These are phyloP conservation scores for Polytrichum commune DNA, from an alignment of 225 moss, liverwort and hornwort species.

Conservation along the genomic window DNA sequence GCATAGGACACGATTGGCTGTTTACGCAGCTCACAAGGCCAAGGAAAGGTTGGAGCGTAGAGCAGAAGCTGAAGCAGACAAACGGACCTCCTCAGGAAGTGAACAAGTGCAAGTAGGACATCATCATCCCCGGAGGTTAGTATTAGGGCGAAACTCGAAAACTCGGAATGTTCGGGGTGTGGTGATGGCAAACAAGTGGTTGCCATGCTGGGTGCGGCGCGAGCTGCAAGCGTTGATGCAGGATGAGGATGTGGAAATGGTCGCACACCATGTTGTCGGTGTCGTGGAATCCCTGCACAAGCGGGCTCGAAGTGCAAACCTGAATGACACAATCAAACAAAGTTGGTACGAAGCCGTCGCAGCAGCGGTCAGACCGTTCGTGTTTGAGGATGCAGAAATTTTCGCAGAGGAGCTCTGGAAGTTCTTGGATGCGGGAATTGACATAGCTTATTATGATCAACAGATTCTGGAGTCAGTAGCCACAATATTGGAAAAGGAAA, in stretches of 20 bases:
- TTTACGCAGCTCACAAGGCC: constrained; percentile 20
- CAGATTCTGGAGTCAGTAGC: constrained; percentile 15
- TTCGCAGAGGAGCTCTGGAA: constrained; percentile 81
- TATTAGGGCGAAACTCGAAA: neutral
- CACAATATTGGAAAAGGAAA: constrained; percentile 3
- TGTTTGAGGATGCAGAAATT: constrained; percentile 79
- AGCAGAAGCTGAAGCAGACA: neutral
- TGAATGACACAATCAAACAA: constrained; percentile 12
- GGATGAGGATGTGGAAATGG: constrained; percentile 92
- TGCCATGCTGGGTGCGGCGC: constrained; percentile 71
- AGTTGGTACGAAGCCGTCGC: constrained; percentile 67
- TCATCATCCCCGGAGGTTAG: neutral
- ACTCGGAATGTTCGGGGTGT: constrained; percentile 4
- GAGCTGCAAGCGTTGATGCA: constrained; percentile 95
- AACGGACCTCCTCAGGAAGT: neutral
- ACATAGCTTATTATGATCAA: constrained; percentile 78
- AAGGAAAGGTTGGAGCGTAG: neutral
- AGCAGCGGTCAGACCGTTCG: constrained; percentile 69
- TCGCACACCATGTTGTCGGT: constrained; percentile 79
- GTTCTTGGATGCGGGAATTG: constrained; percentile 71
- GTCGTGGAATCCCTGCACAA: constrained; percentile 75
- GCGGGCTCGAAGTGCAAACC: constrained; percentile 19
- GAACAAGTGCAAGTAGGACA: neutral
- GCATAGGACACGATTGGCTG: constrained; percentile 58
- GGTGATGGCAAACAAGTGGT: constrained; percentile 69